Evolutionary conservation across 2,329 filamentous ascomycete genomes (phyloP).

Genomic region (Clonostachys sp.): DNA sequence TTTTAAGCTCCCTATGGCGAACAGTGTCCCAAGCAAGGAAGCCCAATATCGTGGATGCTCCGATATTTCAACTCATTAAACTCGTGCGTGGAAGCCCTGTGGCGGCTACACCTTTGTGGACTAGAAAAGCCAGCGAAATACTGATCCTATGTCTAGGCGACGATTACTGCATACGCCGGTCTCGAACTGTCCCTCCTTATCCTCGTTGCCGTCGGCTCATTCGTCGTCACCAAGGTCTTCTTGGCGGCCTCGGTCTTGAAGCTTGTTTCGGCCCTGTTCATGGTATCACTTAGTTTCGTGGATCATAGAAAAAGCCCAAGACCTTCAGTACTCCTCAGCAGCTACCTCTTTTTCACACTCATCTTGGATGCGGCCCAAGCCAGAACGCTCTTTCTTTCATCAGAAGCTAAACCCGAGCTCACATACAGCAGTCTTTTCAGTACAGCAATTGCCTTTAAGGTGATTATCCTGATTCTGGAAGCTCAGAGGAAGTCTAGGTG

Average conservation of each 20-base stretch:
- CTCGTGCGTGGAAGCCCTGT: slow-evolving; percentile 11
- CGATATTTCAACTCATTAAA: slow-evolving; percentile 22
- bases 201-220: slow-evolving; percentile 13
- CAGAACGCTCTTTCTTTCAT: slow-evolving; percentile 34
- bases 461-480: slow-evolving; percentile 27
- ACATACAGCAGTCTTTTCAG: slow-evolving; percentile 25
- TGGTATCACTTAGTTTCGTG: slow-evolving; percentile 20
- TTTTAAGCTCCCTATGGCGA: slow-evolving; percentile 24
- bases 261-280: slow-evolving; percentile 17
- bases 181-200: slow-evolving; percentile 23
- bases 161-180: slow-evolving; percentile 14
- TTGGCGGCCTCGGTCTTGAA: slow-evolving; percentile 17
- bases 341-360: slow-evolving; percentile 33
- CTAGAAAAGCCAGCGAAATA: background rate
- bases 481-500: slow-evolving; percentile 28
- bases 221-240: slow-evolving; percentile 8
- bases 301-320: slow-evolving; percentile 29
- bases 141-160: slow-evolving; percentile 7
- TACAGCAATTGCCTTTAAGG: slow-evolving; percentile 25
- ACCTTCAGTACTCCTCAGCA: slow-evolving; percentile 34
- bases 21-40: slow-evolving; percentile 19
- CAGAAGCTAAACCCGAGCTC: slow-evolving; percentile 3
- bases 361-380: slow-evolving; percentile 36
- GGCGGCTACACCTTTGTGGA: background rate
- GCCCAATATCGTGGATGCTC: slow-evolving; percentile 25